Evolutionary conservation across 441 rosid species (phyloP).

Genomic region (Erysimum cheiri): DNA sequence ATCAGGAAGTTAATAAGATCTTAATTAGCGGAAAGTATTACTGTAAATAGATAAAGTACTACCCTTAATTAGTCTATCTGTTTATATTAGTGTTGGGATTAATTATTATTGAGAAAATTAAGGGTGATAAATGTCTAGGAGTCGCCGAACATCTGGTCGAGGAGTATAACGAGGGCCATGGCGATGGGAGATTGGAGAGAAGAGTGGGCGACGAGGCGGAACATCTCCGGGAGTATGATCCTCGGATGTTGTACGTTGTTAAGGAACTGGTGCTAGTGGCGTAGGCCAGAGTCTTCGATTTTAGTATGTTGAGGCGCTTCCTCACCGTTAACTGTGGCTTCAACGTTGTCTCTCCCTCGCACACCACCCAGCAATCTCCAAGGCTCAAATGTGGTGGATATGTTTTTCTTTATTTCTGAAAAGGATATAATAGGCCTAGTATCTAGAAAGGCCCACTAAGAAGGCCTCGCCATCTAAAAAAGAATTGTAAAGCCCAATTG

Average conservation of each 20-base stretch:
- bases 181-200: slow-evolving; percentile 56
- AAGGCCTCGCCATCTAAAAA: neutral
- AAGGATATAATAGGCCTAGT: neutral
- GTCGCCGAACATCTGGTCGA: slow-evolving; percentile 69
- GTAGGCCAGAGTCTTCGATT: slow-evolving; percentile 58
- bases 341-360: slow-evolving; percentile 60
- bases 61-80: neutral
- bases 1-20: neutral
- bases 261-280: slow-evolving; percentile 38
- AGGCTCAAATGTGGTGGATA: slow-evolving; percentile 46
- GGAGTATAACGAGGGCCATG: slow-evolving; percentile 76
- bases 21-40: neutral
- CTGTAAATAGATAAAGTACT: neutral
- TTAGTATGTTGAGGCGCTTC: slow-evolving; percentile 55
- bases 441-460: neutral
- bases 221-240: slow-evolving; percentile 65
- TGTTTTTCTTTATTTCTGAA: neutral
- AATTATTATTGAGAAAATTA: neutral
- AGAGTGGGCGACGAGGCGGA: slow-evolving; percentile 64
- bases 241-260: slow-evolving; percentile 57
- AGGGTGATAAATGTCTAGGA: slow-evolving; percentile 39
- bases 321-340: slow-evolving; percentile 59
- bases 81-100: neutral
- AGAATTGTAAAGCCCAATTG: slow-evolving; percentile 14
- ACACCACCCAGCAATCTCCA: slow-evolving; percentile 69